Evolutionary conservation across 805 yeast genomes (phyloP).

Genomic region (Alloascoidea africana): DNA sequence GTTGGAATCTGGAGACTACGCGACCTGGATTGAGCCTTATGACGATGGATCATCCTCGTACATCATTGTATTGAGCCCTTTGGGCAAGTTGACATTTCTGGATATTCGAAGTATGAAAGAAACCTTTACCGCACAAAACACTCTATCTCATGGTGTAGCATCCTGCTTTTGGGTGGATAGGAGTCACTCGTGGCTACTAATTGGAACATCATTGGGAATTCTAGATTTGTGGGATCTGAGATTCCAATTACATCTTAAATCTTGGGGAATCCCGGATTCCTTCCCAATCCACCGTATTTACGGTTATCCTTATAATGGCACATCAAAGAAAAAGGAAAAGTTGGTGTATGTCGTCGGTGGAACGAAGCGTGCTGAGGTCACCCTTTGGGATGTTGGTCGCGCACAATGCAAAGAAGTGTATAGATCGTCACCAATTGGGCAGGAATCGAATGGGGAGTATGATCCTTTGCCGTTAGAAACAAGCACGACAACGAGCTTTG

Average conservation of each 20-base stretch:
- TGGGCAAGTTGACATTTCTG: slow-evolving; percentile 31
- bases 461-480: slow-evolving; percentile 12
- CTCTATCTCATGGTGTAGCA: slow-evolving; percentile 50
- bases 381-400: slow-evolving; percentile 64
- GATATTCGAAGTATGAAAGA: slow-evolving; percentile 44
- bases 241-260: slow-evolving; percentile 40
- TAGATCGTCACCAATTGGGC: slow-evolving; percentile 11
- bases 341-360: slow-evolving; percentile 57
- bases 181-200: slow-evolving; percentile 42
- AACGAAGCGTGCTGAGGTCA: slow-evolving; percentile 36
- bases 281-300: slow-evolving; percentile 33
- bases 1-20: slow-evolving; percentile 26
- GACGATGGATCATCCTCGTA: slow-evolving; percentile 23
- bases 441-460: slow-evolving; percentile 6
- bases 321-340: too few relatives aligned
- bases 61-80: slow-evolving; percentile 36
- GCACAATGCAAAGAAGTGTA: slow-evolving; percentile 37
- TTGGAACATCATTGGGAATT: slow-evolving; percentile 66
- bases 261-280: slow-evolving; percentile 42
- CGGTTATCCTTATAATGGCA: slow-evolving; percentile 25
- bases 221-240: slow-evolving; percentile 74
- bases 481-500: slow-evolving; percentile 7
- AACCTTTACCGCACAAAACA: slow-evolving; percentile 29
- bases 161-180: slow-evolving; percentile 43
- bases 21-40: slow-evolving; percentile 27